Evolutionary conservation across 1,284 basidiomycete species (phyloP), one percentile per base, ranked within the genome.

Genomic region (Ustilago shanxiensis): DNA sequence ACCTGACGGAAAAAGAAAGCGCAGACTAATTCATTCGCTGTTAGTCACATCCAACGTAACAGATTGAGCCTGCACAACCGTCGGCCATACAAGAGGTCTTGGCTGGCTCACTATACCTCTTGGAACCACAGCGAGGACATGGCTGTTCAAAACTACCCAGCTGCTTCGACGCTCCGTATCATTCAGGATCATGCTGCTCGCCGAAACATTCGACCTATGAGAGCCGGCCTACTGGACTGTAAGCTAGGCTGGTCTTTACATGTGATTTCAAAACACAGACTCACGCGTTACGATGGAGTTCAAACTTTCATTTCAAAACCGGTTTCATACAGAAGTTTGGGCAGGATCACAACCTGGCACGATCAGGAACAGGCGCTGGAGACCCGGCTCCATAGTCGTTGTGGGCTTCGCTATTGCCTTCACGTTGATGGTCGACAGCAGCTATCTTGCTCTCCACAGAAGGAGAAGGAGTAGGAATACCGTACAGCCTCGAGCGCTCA

Each of bases 401-500:
- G 28, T 76, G 52, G 2, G 50, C 50, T 3, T 29, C 20, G 28
- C 28, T 49, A 53, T 79, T 53, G 2, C 72, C 77, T 33, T 79
- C 77, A 16, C 77, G 62, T 50, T 79, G 49, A 35, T 67, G 51
- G 8, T 66, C 72, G 16, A 52, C 57, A 24, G 39, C 50, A 31
- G 66, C 41, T 33, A 66, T 39, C 31, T 72, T 63, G 9, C 35
- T 50, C 3, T 66, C 66, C 26, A 45, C 45, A 28, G 52, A 28
- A n/a, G 73, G 49, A 24, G 31, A 33, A 11, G 76, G 71, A 5
- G 66, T 26, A 14, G 73, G 39, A 2, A 63, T 60, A 33, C 73
- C 76, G 61, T 75, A 84, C 50, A 85, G 72, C 63, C 81, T 79
- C 37, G 76, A 75, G 11, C 83, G 79, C 68, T 85, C 82, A 60